Evolutionary conservation across 2,329 filamentous ascomycete species (phyloP), one percentile per base, ranked within the genome.

Genomic region (Colletotrichum spaethianum): DNA sequence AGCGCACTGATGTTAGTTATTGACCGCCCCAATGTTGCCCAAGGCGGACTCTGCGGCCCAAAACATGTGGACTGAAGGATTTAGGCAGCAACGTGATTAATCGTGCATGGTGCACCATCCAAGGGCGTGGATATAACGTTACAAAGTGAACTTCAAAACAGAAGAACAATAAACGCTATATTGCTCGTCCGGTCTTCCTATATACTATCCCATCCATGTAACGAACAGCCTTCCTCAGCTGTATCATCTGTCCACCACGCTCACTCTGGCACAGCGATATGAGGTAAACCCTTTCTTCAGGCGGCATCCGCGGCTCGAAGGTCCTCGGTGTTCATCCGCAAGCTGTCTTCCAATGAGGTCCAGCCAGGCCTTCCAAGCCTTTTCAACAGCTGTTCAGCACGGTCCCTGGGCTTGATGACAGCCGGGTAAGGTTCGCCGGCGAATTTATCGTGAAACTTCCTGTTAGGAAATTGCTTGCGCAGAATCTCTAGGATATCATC

Each of bases 401-500:
- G 46, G 3, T 53, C 70, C 11, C 62, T 53, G 7, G 72, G 69
- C 59, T 67, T 40, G 48, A 76, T 48, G 38, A 62, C 60, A 9
- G 42, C 28, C 2, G 57, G 69, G 9, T 67, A 70, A 9, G 66
- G 40, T 20, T 67, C 68, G 23, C 38, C 28, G 0, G 57, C 59
- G 28, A 79, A 80, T 38, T 80, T 69, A 1, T 77, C 77, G 0
- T 74, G 73, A 9, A 80, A 77, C 0, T 33, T 73, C n/a, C 65
- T 73, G 0, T 59, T 42, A 0, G 79, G 77, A 0, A 76, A 69
- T 3, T 69, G 50, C 31, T 77, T 77, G 0, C 77, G 73, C 0
- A 83, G 48, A 0, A 79, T 76, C 0, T 67, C 77, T 4, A 83
- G 40, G 0, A 88, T 74, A 2, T 83, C 75, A 26, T 87, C 86